Evolutionary conservation across 495 filamentous ascomycete genomes (phyloP).

Genomic region (Trichoderma asperelloides): DNA sequence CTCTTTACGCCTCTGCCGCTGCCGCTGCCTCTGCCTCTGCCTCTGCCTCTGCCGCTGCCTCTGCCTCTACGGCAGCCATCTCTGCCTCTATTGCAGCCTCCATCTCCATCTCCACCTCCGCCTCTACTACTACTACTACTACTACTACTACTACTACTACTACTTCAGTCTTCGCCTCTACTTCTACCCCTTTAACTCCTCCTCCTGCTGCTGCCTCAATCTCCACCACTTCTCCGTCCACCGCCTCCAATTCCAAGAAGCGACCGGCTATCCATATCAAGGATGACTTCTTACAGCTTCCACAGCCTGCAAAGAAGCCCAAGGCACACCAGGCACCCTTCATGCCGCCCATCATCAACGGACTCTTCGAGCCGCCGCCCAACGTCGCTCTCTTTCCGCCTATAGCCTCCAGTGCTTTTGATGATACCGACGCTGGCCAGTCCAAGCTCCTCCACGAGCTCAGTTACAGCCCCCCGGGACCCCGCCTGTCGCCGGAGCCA

Average conservation of each 20-base stretch:
- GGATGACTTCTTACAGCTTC: conserved; percentile 47
- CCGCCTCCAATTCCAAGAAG: conserved; percentile 31
- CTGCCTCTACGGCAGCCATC: not conserved
- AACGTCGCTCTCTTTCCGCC: conserved; percentile 65
- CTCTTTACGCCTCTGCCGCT: not conserved
- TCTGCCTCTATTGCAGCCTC: not conserved
- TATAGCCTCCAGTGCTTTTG: conserved; percentile 49
- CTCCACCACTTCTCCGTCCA: not conserved
- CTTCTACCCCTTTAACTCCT: not conserved
- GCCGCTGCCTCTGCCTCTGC: not conserved
- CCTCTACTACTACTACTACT: not conserved
- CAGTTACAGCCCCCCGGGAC: not conserved
- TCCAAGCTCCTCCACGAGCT: conserved; percentile 1
- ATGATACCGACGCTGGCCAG: conserved; percentile 21
- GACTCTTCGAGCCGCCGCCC: conserved; percentile 67
- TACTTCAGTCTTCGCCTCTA: conserved; percentile 9
- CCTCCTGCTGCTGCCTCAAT: not conserved
- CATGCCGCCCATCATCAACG: conserved; percentile 57
- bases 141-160: not conserved
- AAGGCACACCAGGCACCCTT: conserved; percentile 39
- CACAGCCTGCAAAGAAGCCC: conserved; percentile 49
- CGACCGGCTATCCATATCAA: conserved; percentile 28
- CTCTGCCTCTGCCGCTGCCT: not conserved
- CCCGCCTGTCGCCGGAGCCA: conserved; percentile 22
- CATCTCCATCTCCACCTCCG: not conserved